These are phyloP conservation scores for Tuber umbilicatum DNA, from an alignment of 495 filamentous ascomycete genomes.

Conservation along the genomic window DNA sequence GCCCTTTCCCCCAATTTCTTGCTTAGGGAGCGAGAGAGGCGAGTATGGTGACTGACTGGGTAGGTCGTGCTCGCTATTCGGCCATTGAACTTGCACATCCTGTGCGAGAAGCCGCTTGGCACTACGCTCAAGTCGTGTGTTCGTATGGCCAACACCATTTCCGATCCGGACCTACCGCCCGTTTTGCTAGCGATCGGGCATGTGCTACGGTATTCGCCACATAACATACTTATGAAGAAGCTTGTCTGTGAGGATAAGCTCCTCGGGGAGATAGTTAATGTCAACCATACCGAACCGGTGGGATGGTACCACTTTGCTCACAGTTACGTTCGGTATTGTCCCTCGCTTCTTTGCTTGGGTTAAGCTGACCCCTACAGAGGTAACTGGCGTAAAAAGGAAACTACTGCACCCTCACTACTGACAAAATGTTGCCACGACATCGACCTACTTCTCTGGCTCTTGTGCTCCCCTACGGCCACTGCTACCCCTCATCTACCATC, in stretches of 20 bases:
- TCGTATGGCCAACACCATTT: conserved; percentile 46
- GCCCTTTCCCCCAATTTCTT: neutral
- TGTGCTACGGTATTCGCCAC: conserved; percentile 77
- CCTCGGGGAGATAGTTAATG: conserved; percentile 77
- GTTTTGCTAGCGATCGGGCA: conserved; percentile 76
- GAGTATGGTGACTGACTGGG: neutral
- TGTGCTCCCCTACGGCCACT: conserved; percentile 57
- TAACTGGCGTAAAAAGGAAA: conserved; percentile 79
- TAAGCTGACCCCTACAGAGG: conserved; percentile 48
- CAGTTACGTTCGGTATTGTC: conserved; percentile 68
- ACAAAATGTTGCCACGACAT: conserved; percentile 96
- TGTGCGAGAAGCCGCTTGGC: conserved; percentile 85
- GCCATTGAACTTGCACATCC: conserved; percentile 65
- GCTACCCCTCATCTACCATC: conserved; percentile 62
- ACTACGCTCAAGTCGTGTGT: conserved; percentile 51
- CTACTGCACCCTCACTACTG: conserved; percentile 67
- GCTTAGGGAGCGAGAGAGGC: neutral
- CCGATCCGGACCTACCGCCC: conserved; percentile 46
- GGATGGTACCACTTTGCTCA: conserved; percentile 97
- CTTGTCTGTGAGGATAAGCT: conserved; percentile 64
- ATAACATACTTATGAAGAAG: conserved; percentile 76
- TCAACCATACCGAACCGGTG: conserved; percentile 89
- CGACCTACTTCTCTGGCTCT: conserved; percentile 82
- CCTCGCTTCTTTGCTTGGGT: neutral
- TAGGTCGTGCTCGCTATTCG: conserved; percentile 36